These are phyloP conservation scores for Kwoniella sp. DNA, from an alignment of 768 basidiomycete species.

Conservation along the genomic window DNA sequence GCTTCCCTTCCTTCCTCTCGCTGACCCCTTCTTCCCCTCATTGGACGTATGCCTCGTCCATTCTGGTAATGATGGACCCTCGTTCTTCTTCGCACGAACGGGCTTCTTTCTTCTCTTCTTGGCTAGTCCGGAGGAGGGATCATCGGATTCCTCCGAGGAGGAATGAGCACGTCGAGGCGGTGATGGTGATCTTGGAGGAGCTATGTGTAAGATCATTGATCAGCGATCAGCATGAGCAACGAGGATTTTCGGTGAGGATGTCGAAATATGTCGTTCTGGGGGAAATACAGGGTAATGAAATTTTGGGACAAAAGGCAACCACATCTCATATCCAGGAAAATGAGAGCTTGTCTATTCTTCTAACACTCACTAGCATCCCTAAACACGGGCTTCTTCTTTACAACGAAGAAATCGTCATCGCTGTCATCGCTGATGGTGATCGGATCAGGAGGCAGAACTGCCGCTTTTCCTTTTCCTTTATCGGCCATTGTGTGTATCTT, in stretches of 20 bases:
- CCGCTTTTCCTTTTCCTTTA: conserved; percentile 36
- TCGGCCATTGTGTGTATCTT: conserved; percentile 19
- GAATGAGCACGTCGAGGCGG: conserved; percentile 21
- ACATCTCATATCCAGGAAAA: no score
- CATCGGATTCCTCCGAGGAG: conserved; percentile 20
- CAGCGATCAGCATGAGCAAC: background rate
- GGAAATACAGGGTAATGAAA: no score
- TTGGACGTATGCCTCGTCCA: conserved; percentile 20
- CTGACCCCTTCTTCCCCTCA: conserved; percentile 12
- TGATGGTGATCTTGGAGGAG: conserved; percentile 18
- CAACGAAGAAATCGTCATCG: conserved; percentile 37
- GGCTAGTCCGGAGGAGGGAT: background rate
- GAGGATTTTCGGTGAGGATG: background rate
- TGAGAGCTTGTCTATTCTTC: no score
- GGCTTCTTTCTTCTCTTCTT: conserved; percentile 28
- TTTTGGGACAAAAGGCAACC: no score
- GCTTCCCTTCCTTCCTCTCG: conserved; percentile 14
- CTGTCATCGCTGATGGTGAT: conserved; percentile 21
- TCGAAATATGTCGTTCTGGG: background rate
- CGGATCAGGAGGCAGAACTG: background rate
- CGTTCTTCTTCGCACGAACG: conserved; percentile 12
- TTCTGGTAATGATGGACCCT: conserved; percentile 17
- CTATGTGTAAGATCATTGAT: background rate
- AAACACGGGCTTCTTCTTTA: conserved; percentile 10
- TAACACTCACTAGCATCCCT: conserved; percentile 14